A percentile compares a stretch with the other conserved stretches of the same genome.
Evolutionary conservation across 768 basidiomycete genomes (phyloP).

Genomic region (Mycena galericulata): DNA sequence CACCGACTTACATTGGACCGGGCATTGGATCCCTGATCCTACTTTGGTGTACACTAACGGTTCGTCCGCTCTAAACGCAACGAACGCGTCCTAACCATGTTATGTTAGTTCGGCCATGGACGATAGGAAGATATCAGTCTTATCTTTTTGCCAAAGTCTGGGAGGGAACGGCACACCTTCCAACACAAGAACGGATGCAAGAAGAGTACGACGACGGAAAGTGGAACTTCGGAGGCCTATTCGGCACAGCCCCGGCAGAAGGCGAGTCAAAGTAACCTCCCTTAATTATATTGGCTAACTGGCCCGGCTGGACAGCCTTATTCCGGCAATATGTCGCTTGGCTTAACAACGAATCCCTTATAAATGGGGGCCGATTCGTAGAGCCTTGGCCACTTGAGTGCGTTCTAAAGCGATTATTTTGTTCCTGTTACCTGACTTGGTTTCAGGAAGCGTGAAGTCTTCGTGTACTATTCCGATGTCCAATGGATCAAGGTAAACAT

Average conservation of each 20-base stretch:
- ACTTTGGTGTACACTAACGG: conserved; percentile 44
- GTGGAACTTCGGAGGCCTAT: conserved; percentile 34
- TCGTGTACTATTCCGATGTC: conserved; percentile 36
- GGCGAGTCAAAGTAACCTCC: conserved; percentile 10
- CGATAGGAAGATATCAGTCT: conserved; percentile 36
- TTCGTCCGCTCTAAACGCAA: neutral
- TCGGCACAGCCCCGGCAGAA: conserved; percentile 36
- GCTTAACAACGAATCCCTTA: conserved; percentile 42
- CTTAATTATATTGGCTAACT: neutral
- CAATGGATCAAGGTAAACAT: conserved; percentile 34
- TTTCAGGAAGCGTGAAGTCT: conserved; percentile 37
- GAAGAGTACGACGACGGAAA: conserved; percentile 35
- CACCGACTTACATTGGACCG: conserved; percentile 40
- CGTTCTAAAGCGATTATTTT: neutral
- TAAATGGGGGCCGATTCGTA: conserved; percentile 42
- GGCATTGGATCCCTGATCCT: conserved; percentile 49
- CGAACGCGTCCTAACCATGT: neutral
- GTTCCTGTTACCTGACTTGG: neutral
- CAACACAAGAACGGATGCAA: conserved; percentile 33
- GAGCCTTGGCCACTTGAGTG: conserved; percentile 41
- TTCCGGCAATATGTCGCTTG: conserved; percentile 41
- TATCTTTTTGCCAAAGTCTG: conserved; percentile 45
- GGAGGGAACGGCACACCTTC: conserved; percentile 41
- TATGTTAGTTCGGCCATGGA: conserved; percentile 40
- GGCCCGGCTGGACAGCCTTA: conserved; percentile 26